phyloP scores from a whole-genome alignment of 768 basidiomycete species.

The Gloeopeniophorella convolvens region DNA sequence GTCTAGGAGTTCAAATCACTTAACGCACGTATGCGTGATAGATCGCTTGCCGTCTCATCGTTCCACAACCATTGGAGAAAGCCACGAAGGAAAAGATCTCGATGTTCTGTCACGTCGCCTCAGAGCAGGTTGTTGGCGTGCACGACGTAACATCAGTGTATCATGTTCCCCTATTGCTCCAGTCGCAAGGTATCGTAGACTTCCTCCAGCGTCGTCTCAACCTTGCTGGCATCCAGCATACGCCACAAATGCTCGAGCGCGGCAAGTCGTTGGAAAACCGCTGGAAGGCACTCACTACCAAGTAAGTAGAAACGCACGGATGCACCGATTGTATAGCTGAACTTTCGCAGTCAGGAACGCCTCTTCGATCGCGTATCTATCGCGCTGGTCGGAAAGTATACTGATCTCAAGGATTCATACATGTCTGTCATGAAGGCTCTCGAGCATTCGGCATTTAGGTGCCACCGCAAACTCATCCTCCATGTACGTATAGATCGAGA shows the following conservation, averaged over 20 bases:
- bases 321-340: too few species aligned
- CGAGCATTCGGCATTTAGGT: constrained; percentile 94
- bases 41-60: constrained; percentile 90
- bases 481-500: constrained; percentile 46
- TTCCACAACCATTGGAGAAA: constrained; percentile 71
- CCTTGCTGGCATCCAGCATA: constrained; percentile 50
- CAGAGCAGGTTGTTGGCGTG: constrained; percentile 88
- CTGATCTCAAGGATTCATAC: constrained; percentile 93
- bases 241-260: constrained; percentile 47
- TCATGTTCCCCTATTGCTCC: constrained; percentile 89
- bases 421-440: constrained; percentile 97
- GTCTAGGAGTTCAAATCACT: not conserved
- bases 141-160: constrained; percentile 97
- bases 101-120: constrained; percentile 96
- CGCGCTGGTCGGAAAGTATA: constrained; percentile 96
- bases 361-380: constrained; percentile 85
- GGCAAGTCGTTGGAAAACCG: constrained; percentile 61
- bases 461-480: constrained; percentile 75
- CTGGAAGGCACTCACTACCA: constrained; percentile 80
- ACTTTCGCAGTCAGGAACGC: constrained; percentile 74
- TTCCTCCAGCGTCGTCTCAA: constrained; percentile 82
- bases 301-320: constrained; percentile 37
- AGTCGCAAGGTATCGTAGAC: constrained; percentile 85
- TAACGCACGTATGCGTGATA: constrained; percentile 26
- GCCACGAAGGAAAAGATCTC: constrained; percentile 94